phyloP scores from a whole-genome alignment of 345 rosid genomes.

The Citrus medica region DNA sequence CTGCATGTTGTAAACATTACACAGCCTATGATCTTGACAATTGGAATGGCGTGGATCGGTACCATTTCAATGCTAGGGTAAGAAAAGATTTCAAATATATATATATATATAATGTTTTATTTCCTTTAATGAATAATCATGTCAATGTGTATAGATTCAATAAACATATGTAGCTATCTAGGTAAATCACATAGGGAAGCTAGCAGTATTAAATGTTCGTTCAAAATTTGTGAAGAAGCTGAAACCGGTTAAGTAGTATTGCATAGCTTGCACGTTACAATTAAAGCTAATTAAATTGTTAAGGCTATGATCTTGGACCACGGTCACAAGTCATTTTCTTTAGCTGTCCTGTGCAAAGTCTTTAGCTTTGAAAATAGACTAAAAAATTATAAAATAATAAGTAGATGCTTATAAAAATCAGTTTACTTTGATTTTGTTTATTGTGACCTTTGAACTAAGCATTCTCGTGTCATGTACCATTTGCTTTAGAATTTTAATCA shows the following conservation, averaged over 20 bases:
- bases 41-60: constrained; percentile 89
- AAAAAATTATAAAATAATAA: not conserved
- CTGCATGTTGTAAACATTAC: constrained; percentile 97
- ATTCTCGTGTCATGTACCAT: not conserved
- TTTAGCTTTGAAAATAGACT: not conserved
- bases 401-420: not conserved
- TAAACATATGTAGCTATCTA: too few species aligned
- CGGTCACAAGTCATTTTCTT: not conserved
- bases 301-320: not conserved
- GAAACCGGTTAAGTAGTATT: not conserved
- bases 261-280: not conserved
- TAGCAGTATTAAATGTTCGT: not conserved
- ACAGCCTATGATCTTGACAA: constrained; percentile 96
- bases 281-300: too few species aligned
- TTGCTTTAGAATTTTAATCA: too few species aligned
- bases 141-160: too few species aligned
- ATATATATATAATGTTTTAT: too few species aligned
- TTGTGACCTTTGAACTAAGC: not conserved
- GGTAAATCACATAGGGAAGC: not conserved
- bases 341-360: not conserved
- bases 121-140: not conserved
- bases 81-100: not conserved
- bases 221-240: not conserved
- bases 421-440: not conserved
- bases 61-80: constrained; percentile 85